Evolutionary conservation across 805 yeast species (phyloP).

Genomic region (Lachancea meyersii): DNA sequence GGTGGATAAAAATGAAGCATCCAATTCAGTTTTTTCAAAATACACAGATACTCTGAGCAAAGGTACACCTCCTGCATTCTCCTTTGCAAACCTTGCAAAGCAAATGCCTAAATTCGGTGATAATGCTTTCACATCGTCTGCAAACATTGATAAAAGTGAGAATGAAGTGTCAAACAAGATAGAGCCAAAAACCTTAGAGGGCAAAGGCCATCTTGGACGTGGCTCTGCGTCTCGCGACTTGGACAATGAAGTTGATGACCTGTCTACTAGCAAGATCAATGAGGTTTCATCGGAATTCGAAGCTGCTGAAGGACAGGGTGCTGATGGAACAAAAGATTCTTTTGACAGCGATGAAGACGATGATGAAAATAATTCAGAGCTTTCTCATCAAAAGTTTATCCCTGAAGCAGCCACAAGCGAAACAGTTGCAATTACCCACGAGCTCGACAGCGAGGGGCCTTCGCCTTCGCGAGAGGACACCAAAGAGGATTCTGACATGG

Average conservation of each 20-base stretch:
- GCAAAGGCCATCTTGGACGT: no score
- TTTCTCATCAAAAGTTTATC: no score
- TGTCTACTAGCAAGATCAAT: neutral
- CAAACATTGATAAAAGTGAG: neutral
- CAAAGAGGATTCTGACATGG: neutral
- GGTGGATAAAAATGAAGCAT: neutral
- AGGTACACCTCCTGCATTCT: conserved; percentile 13
- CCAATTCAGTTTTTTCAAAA: conserved; percentile 24
- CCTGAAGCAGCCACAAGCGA: no score
- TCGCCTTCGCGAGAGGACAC: neutral
- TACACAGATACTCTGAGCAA: conserved; percentile 20
- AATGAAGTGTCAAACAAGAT: neutral
- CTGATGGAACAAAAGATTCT: neutral
- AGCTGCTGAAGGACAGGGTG: neutral
- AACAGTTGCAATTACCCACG: no score
- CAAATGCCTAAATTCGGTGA: neutral
- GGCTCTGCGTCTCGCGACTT: neutral
- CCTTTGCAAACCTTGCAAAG: conserved; percentile 11
- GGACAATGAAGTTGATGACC: neutral
- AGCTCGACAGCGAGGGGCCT: neutral
- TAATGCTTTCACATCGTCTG: neutral
- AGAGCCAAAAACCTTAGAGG: no score
- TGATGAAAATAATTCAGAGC: no score
- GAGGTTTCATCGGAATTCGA: neutral
- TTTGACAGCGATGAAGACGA: neutral